Evolutionary conservation across 148 eudicot genomes (phyloP), one percentile per base, ranked within the genome.

Genomic region (Rhododendron ferrugineum): DNA sequence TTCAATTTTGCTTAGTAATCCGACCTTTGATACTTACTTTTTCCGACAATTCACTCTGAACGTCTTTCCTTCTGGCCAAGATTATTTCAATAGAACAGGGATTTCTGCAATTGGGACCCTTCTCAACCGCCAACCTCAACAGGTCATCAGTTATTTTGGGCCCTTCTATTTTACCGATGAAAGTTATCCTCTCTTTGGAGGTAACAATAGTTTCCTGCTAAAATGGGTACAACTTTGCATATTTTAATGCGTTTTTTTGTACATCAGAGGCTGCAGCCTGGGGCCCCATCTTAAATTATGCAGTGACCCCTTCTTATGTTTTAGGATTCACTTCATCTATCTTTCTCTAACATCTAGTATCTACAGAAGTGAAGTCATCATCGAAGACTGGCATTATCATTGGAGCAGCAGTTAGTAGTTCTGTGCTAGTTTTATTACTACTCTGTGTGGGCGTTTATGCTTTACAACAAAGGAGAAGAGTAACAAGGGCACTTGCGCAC

Each of bases 1-100:
- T 77, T 93, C 98, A 34, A 84, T 97, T 85, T 88, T 92, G 26
- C 56, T 97, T 46, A 89, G 92, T 73, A 84, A 91, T 87, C 91
- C 89, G 54, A 52, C 87, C 4, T 85, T 64, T 84, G 89, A 90
- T 58, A 13, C 79, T 22, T 82, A 86, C 14, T 83, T 88, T 26
- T 91, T 91, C 87, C 89, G 79, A 70, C 75, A 80, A 2, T 8
- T 97, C 74, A 84, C 7, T 9, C 86, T 97, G 64, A 87, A 85
- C 46, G 46, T 95, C 79, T 97, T 93, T 84, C 98, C 99, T 70
- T 84, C 84, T 56, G 93, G 89, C 44, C 86, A 82, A 82, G 89
- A 84, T n/a, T 50, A 36, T 81, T 97, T 94, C 82, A 92, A 94
- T 76, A 87, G 72, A 84, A 88, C 95, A 1, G 98, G 93, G 81